These are phyloP conservation scores for Chalaropsis ovoidea DNA, from an alignment of 2,329 filamentous ascomycete species.

Conservation along the genomic window DNA sequence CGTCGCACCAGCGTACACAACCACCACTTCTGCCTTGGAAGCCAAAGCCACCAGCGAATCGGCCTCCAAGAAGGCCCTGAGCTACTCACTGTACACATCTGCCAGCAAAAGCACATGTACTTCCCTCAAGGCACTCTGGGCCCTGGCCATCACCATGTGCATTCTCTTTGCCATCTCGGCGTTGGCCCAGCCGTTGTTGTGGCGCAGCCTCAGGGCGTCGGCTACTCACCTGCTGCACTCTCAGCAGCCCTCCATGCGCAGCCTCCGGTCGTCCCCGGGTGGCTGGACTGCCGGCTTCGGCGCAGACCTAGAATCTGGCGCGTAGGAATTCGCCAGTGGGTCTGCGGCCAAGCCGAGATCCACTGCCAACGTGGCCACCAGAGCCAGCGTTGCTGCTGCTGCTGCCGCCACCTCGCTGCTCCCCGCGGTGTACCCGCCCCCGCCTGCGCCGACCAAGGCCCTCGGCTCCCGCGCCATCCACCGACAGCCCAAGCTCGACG, in stretches of 20 bases:
- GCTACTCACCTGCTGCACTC: conserved; percentile 17
- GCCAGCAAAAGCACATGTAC: conserved; percentile 57
- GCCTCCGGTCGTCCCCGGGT: not conserved
- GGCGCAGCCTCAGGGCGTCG: conserved; percentile 35
- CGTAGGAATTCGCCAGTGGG: conserved; percentile 21
- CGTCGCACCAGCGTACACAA: not conserved
- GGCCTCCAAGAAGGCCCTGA: not conserved
- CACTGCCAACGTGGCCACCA: not conserved
- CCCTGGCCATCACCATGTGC: conserved; percentile 67
- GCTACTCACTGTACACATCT: conserved; percentile 41
- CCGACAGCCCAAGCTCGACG: conserved; percentile 3
- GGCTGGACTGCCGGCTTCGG: conserved; percentile 10
- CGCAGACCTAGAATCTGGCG: conserved; percentile 14
- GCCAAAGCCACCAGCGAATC: conserved; percentile 28
- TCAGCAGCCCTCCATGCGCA: conserved; percentile 13
- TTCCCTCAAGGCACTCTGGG: conserved; percentile 82
- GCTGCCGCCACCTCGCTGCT: not conserved
- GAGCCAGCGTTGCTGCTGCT: not conserved
- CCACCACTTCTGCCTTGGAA: conserved; percentile 5
- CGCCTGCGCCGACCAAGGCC: conserved; percentile 4
- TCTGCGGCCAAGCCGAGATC: not conserved
- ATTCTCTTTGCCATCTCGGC: conserved; percentile 57
- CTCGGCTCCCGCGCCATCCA: conserved; percentile 20
- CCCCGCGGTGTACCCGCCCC: not conserved
- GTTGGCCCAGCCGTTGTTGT: conserved; percentile 50